These are phyloP conservation scores for Peziza echinospora DNA, from an alignment of 495 filamentous ascomycete genomes.

Conservation along the genomic window DNA sequence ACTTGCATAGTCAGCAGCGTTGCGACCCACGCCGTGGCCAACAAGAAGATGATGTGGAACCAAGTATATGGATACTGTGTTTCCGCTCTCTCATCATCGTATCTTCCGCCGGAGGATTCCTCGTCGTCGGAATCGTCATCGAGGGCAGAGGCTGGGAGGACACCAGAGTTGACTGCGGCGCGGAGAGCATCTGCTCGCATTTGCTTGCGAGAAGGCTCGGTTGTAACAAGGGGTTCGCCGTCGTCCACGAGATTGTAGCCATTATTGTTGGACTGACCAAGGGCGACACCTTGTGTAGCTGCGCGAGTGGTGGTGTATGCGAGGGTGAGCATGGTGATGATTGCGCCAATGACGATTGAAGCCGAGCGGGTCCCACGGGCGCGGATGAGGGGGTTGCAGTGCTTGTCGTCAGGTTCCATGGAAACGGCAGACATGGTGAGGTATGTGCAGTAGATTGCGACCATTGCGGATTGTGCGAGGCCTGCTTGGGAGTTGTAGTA, in stretches of 20 bases:
- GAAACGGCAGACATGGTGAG: slow-evolving; percentile 94
- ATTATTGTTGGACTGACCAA: slow-evolving; percentile 38
- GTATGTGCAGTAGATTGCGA: slow-evolving; percentile 94
- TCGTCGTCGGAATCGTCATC: slow-evolving; percentile 52
- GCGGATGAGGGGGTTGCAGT: slow-evolving; percentile 82
- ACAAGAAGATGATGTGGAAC: slow-evolving; percentile 95
- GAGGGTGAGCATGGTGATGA: slow-evolving; percentile 90
- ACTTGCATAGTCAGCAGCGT: slow-evolving; percentile 76
- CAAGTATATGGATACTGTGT: slow-evolving; percentile 93
- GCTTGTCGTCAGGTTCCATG: slow-evolving; percentile 90
- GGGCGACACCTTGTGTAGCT: slow-evolving; percentile 79
- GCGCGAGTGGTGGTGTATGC: slow-evolving; percentile 95
- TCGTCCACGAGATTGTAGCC: slow-evolving; percentile 34
- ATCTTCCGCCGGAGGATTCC: slow-evolving; percentile 32
- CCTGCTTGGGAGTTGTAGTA: slow-evolving; percentile 84
- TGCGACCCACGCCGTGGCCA: slow-evolving; percentile 87
- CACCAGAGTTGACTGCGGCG: slow-evolving; percentile 74
- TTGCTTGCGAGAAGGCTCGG: slow-evolving; percentile 66
- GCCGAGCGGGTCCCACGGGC: slow-evolving; percentile 78
- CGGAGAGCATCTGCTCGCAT: slow-evolving; percentile 86
- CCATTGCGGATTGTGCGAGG: slow-evolving; percentile 90
- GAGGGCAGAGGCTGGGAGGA: slow-evolving; percentile 74
- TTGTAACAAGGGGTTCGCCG: slow-evolving; percentile 71
- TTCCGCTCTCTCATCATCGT: slow-evolving; percentile 67
- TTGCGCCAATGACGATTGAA: slow-evolving; percentile 71